Conservation (phyloP, 345 rosid species). For the Acer saccharum region DNA sequence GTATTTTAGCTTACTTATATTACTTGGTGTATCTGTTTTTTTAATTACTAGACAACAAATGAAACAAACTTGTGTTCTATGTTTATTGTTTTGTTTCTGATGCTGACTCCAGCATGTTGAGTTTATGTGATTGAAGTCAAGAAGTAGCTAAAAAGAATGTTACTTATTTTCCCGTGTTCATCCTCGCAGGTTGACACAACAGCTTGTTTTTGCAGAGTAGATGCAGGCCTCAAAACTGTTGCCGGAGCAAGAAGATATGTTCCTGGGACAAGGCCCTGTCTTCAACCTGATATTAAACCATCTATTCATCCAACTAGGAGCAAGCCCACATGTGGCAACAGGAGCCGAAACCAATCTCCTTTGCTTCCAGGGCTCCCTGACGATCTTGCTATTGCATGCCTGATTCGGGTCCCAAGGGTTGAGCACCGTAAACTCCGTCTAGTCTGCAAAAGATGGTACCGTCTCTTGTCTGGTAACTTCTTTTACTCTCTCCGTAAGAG, state of each 20-base stretch:
- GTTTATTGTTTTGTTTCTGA: not conserved
- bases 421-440: slow-evolving; percentile 75
- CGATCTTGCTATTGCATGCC: slow-evolving; percentile 86
- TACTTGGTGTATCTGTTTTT: not conserved
- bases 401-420: slow-evolving; percentile 61
- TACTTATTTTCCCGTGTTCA: slow-evolving; percentile 11
- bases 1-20: not conserved
- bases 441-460: slow-evolving; percentile 77
- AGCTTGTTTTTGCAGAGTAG: slow-evolving; percentile 75
- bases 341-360: slow-evolving; percentile 66
- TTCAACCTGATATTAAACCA: slow-evolving; percentile 70
- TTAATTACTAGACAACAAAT: not conserved
- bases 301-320: slow-evolving; percentile 70
- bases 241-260: slow-evolving; percentile 68
- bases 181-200: slow-evolving; percentile 70
- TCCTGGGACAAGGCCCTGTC: slow-evolving; percentile 70
- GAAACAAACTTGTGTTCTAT: not conserved
- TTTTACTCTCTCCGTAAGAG: slow-evolving; percentile 68
- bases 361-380: slow-evolving; percentile 78
- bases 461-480: slow-evolving; percentile 68
- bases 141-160: not conserved
- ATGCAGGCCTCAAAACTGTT: slow-evolving; percentile 75
- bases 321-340: slow-evolving; percentile 57
- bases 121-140: not conserved
- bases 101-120: slow-evolving; percentile 5